Conservation (phyloP, 441 rosid species). For the Arabidopsis hybrid region DNA sequence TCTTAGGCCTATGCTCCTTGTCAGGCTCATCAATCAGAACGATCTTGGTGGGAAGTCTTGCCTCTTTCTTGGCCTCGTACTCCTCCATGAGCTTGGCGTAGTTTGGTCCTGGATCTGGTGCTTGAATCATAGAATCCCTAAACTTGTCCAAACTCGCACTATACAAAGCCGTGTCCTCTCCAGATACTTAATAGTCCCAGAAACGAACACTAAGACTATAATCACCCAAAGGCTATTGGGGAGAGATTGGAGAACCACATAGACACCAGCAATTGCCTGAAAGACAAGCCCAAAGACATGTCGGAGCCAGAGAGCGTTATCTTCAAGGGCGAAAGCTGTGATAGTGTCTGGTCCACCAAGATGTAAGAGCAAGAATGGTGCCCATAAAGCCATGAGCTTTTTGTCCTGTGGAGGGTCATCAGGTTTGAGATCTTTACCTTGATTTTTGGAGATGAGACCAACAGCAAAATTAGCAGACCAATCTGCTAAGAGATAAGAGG, state of each 20-base stretch:
- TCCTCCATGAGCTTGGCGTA: constrained; percentile 57
- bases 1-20: constrained; percentile 34
- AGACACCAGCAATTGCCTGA: constrained; percentile 47
- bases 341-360: constrained; percentile 69
- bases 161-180: constrained; percentile 58
- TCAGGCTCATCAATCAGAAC: constrained; percentile 54
- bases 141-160: constrained; percentile 53
- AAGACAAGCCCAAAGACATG: too few species aligned
- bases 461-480: too few species aligned
- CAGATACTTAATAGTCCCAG: constrained; percentile 55
- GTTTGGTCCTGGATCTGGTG: constrained; percentile 55
- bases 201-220: constrained; percentile 42
- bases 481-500: constrained; percentile 50
- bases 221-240: constrained; percentile 43
- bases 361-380: constrained; percentile 59
- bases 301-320: too few species aligned
- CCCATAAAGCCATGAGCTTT: constrained; percentile 61
- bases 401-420: too few species aligned
- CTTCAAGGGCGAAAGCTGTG: too few species aligned
- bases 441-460: too few species aligned
- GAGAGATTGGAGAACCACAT: constrained; percentile 47
- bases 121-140: constrained; percentile 52
- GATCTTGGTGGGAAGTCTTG: constrained; percentile 49
- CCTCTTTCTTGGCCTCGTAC: constrained; percentile 49
- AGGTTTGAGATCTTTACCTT: too few species aligned